Percentiles rank a stretch among this genome's conserved stretches.
These are phyloP conservation scores for Microsporum audouinii DNA, from an alignment of 2,329 filamentous ascomycete genomes.

Conservation along the genomic window DNA sequence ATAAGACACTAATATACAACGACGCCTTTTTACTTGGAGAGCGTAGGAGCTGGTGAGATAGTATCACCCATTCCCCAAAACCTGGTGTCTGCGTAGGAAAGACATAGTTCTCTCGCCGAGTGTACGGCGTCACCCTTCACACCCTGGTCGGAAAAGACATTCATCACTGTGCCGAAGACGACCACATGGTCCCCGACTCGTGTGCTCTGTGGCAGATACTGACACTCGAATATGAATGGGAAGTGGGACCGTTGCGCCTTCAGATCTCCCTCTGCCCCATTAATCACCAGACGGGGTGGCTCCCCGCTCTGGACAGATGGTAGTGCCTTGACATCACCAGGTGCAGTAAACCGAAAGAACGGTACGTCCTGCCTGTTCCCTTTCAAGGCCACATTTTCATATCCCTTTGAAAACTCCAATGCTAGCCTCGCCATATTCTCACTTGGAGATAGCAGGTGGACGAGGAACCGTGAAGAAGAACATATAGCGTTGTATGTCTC, in stretches of 20 bases:
- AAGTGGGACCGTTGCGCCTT: conserved; percentile 22
- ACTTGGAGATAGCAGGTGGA: conserved; percentile 39
- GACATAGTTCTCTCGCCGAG: conserved; percentile 21
- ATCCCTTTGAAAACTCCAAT: conserved; percentile 31
- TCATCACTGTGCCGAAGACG: conserved; percentile 29
- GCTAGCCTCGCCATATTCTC: conserved; percentile 26
- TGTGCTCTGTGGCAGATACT: conserved; percentile 26
- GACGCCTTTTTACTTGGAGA: conserved; percentile 17
- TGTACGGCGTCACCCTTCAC: conserved; percentile 1
- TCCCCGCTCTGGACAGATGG: conserved; percentile 11
- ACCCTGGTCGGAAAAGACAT: conserved; percentile 17
- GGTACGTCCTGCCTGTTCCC: background rate
- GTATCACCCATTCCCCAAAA: conserved; percentile 34
- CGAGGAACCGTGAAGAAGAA: conserved; percentile 35
- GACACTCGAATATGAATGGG: conserved; percentile 32
- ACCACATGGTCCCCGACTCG: conserved; percentile 33
- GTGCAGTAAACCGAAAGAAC: conserved; percentile 12
- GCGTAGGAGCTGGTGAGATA: conserved; percentile 11
- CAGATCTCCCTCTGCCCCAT: background rate
- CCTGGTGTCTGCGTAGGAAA: conserved; percentile 34
- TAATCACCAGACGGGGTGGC: conserved; percentile 12
- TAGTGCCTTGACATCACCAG: background rate
- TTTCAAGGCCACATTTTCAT: conserved; percentile 24
- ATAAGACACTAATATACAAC: background rate
- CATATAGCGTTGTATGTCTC: conserved; percentile 44